phyloP scores from a whole-genome alignment of 2,329 filamentous ascomycete genomes.

The Paecilomyces fulvus region DNA sequence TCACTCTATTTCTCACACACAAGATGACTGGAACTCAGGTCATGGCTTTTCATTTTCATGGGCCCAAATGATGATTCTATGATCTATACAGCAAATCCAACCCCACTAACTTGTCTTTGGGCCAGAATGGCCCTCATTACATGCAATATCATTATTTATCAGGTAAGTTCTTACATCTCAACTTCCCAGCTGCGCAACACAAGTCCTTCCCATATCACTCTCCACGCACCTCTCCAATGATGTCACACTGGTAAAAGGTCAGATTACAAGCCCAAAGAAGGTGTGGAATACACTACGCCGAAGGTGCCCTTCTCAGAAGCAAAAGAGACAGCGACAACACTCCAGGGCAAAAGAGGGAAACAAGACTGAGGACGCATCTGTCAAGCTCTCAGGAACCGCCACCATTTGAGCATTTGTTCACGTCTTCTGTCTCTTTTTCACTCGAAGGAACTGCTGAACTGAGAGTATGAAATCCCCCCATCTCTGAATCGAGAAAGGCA shows the following conservation, averaged over 20 bases:
- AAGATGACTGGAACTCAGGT: background rate
- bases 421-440: background rate
- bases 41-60: background rate
- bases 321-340: background rate
- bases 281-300: slow-evolving; percentile 8
- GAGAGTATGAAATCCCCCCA: slow-evolving; percentile 1
- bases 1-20: background rate
- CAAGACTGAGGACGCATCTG: background rate
- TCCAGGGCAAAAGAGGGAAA: background rate
- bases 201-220: background rate
- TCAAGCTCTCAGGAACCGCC: background rate
- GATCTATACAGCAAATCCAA: background rate
- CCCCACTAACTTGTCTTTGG: background rate
- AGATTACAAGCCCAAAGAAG: slow-evolving; percentile 20
- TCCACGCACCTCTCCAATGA: slow-evolving; percentile 28
- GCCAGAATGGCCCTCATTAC: background rate
- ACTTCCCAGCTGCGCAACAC: background rate
- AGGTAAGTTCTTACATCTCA: background rate
- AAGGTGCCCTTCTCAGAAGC: slow-evolving; percentile 12
- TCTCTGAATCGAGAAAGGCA: background rate
- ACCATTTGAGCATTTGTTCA: background rate
- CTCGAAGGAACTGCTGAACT: background rate
- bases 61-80: background rate
- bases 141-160: background rate
- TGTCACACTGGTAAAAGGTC: slow-evolving; percentile 41